A percentile compares a stretch with the other conserved stretches of the same genome.
phyloP scores from a whole-genome alignment of 225 moss, liverwort and hornwort species.

The Ulota crispa region DNA sequence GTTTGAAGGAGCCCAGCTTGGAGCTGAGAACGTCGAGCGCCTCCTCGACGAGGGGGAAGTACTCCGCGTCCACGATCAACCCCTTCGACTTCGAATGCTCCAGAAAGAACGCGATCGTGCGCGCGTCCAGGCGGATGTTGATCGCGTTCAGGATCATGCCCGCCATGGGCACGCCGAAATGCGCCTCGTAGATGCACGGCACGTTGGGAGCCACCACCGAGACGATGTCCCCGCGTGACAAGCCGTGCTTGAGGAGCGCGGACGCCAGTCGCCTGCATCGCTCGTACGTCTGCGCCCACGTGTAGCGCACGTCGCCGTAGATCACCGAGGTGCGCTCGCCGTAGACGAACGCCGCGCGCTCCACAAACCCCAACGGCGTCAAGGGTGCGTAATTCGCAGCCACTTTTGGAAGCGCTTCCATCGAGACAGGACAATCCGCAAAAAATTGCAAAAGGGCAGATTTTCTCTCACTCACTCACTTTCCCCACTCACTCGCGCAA shows the following conservation, averaged over 20 bases:
- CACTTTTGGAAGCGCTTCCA: slow-evolving; percentile 36
- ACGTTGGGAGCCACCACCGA: slow-evolving; percentile 81
- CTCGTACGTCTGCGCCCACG: slow-evolving; percentile 68
- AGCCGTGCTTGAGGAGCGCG: slow-evolving; percentile 38
- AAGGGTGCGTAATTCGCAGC: slow-evolving; percentile 63
- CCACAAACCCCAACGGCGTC: slow-evolving; percentile 71
- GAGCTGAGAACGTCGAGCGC: slow-evolving; percentile 36
- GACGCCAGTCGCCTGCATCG: slow-evolving; percentile 69
- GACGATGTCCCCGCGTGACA: slow-evolving; percentile 60
- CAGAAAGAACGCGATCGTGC: slow-evolving; percentile 60
- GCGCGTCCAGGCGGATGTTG: slow-evolving; percentile 73
- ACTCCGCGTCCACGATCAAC: slow-evolving; percentile 69
- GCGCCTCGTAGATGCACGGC: slow-evolving; percentile 74
- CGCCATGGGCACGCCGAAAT: slow-evolving; percentile 86
- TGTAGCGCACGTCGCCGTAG: slow-evolving; percentile 54
- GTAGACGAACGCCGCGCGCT: slow-evolving; percentile 61
- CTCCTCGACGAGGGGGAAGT: slow-evolving; percentile 41
- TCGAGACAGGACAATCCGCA: neutral
- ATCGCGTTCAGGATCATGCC: slow-evolving; percentile 78
- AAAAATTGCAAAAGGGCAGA: neutral
- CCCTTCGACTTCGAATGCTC: slow-evolving; percentile 65
- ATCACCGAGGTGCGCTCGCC: slow-evolving; percentile 42
- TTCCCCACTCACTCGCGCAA: neutral
- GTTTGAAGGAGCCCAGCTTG: slow-evolving; percentile 25
- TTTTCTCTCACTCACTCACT: too few relatives aligned